Evolutionary conservation across 768 basidiomycete species (phyloP).

Genomic region (Pisolithus microcarpus): DNA sequence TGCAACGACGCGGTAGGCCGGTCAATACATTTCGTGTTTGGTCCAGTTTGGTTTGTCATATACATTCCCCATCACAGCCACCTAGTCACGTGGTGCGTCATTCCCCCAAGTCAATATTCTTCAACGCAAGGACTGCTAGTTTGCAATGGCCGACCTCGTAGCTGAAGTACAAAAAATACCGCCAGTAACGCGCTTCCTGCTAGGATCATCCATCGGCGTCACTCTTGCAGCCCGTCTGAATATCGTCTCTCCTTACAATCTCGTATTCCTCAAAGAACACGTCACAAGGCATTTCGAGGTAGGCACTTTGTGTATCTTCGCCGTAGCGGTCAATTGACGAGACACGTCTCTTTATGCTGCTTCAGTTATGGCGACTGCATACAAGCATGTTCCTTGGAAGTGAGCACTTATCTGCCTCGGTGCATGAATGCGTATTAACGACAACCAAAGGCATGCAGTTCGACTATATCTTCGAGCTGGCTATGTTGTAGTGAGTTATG

Average conservation of each 20-base stretch:
- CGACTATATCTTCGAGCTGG: conserved; percentile 34
- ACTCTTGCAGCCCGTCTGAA: conserved; percentile 52
- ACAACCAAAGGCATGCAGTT: conserved; percentile 21
- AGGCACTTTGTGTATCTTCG: not conserved
- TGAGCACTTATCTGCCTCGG: conserved; percentile 15
- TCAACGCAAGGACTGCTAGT: too few species aligned
- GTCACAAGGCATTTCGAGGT: conserved; percentile 52
- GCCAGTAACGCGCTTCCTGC: conserved; percentile 69
- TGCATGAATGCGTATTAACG: not conserved
- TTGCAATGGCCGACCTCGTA: conserved; percentile 39
- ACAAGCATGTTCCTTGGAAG: conserved; percentile 73
- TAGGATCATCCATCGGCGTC: conserved; percentile 52
- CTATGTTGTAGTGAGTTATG: conserved; percentile 35
- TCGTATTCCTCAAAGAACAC: conserved; percentile 46
- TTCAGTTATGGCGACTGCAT: conserved; percentile 65
- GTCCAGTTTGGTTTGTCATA: too few species aligned
- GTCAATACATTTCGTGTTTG: too few species aligned
- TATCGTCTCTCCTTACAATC: conserved; percentile 43
- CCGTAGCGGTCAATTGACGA: not conserved
- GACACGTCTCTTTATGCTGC: not conserved
- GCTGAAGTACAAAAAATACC: conserved; percentile 76
- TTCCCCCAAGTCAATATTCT: not conserved
- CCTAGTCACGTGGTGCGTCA: too few species aligned
- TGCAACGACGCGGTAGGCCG: too few species aligned
- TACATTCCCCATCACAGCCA: too few species aligned